Evolutionary conservation across 495 filamentous ascomycete genomes (phyloP).

Genomic region (Cetradonia linearis): DNA sequence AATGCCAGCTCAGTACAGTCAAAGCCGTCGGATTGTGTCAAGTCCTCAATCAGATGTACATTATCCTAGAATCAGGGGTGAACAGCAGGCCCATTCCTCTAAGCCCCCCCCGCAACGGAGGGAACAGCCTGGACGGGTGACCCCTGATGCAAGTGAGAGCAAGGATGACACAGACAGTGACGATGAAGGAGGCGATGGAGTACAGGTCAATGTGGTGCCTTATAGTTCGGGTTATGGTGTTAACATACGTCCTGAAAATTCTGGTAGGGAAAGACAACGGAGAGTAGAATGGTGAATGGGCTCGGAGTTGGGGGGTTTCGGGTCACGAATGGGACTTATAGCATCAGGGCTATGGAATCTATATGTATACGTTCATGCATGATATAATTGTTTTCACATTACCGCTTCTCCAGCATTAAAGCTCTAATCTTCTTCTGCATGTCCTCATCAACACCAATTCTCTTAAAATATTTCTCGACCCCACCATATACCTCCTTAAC

Average conservation of each 20-base stretch:
- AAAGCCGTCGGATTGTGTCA: conserved; percentile 26
- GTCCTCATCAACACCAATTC: conserved; percentile 43
- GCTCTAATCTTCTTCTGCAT: conserved; percentile 31
- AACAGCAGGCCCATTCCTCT: conserved; percentile 20
- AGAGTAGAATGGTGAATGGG: conserved; percentile 10
- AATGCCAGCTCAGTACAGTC: conserved; percentile 27
- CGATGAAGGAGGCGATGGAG: conserved; percentile 29
- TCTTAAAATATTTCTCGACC: conserved; percentile 48
- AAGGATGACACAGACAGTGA: conserved; percentile 23
- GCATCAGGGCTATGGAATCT: not conserved
- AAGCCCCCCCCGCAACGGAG: conserved; percentile 26
- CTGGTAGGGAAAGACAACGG: conserved; percentile 4
- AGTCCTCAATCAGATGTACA: conserved; percentile 24
- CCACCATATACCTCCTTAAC: conserved; percentile 50
- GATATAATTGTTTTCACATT: not conserved
- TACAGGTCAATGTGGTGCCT: conserved; percentile 28
- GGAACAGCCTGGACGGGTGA: conserved; percentile 23
- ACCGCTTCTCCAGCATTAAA: conserved; percentile 7
- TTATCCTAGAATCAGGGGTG: conserved; percentile 16
- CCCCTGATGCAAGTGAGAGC: conserved; percentile 22
- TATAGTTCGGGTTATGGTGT: conserved; percentile 17
- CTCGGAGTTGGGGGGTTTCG: conserved; percentile 9
- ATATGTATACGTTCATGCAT: not conserved
- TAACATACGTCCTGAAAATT: conserved; percentile 10
- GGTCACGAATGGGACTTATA: not conserved